Base-by-base conservation (phyloP, 768 basidiomycete genomes). In the Sarcodon sp. region DNA sequence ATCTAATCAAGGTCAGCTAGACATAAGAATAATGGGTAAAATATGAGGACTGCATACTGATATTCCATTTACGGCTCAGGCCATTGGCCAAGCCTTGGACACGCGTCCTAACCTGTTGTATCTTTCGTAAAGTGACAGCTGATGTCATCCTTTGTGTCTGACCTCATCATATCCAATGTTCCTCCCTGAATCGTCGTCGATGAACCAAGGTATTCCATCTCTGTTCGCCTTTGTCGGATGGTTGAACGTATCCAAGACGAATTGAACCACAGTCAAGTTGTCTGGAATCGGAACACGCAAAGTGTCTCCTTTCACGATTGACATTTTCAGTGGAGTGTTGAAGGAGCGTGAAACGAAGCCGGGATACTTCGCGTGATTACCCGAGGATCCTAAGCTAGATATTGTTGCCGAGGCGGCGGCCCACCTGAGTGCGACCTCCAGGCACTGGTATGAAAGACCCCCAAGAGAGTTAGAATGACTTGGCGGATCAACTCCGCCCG, bases 231-330 rank as follows among this genome's bases (percentile, higher is more conserved):
- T 60, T 27, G 55, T 60, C n/a, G 66, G 59, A 51, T 76, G 73
- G 32, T 59, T 52, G 21, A 27, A 27, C 33, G 52, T 57, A 53
- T 75, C 72, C 46, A 79, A 71, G 32, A 74, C 63, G 57, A 77
- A 77, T 56, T 79, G 76, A 4, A 72, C 68, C 35, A 76, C 57
- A 2, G 73, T 73, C 35, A 76, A 53, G 53, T 75, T 61, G 57
- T 76, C 74, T 7, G 76, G 76, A 47, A 76, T 54, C 21, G 21
- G 21, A 27, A 27, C 21, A 27, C 21, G 21, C 21, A 27, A 27
- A 27, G 21, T 27, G 21, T 27, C 21, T 27, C 21, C 21, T 27
- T 27, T 27, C 21, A 27, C 21, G 21, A 27, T 27, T 27, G 21
- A 27, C 21, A 27, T 27, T 27, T 27, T 27, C 4, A 27, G 21